Evolutionary conservation across 768 basidiomycete species (phyloP).

Genomic region (Rickenella mellea): DNA sequence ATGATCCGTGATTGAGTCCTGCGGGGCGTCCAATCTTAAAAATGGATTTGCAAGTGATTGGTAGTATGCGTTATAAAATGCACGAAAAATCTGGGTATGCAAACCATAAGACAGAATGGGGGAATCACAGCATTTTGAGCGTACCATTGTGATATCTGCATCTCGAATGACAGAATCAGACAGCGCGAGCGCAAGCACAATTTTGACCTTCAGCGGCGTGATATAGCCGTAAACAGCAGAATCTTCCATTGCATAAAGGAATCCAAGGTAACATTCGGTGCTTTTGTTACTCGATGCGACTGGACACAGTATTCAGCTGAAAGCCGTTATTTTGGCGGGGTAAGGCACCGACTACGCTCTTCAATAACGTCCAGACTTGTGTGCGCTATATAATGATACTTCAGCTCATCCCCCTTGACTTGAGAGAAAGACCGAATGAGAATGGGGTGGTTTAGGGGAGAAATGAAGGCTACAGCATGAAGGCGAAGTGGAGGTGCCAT

Average conservation of each 20-base stretch:
- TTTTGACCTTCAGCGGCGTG: conserved; percentile 81
- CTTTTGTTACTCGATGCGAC: conserved; percentile 40
- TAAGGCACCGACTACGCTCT: conserved; percentile 61
- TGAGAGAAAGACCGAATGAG: conserved; percentile 65
- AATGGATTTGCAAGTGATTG: conserved; percentile 81
- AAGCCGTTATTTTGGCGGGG: background rate
- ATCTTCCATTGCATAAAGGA: conserved; percentile 87
- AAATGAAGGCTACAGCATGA: conserved; percentile 80
- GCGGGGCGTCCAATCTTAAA: conserved; percentile 48
- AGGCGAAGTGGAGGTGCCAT: conserved; percentile 66
- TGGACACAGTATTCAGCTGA: conserved; percentile 17
- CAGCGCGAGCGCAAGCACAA: conserved; percentile 70
- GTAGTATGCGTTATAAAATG: conserved; percentile 83
- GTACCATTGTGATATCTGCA: conserved; percentile 64
- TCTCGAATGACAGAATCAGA: conserved; percentile 78
- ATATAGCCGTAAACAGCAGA: conserved; percentile 89
- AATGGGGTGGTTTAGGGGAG: conserved; percentile 74
- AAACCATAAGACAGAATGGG: background rate
- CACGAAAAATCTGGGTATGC: conserved; percentile 67
- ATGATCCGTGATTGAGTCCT: conserved; percentile 41
- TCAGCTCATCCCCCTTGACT: conserved; percentile 50
- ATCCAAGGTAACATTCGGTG: conserved; percentile 73
- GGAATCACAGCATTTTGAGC: conserved; percentile 13
- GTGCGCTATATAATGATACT: conserved; percentile 89
- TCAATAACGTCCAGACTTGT: conserved; percentile 87